These are phyloP conservation scores for Yarrowia deformans DNA, from an alignment of 805 yeast species.

Conservation along the genomic window DNA sequence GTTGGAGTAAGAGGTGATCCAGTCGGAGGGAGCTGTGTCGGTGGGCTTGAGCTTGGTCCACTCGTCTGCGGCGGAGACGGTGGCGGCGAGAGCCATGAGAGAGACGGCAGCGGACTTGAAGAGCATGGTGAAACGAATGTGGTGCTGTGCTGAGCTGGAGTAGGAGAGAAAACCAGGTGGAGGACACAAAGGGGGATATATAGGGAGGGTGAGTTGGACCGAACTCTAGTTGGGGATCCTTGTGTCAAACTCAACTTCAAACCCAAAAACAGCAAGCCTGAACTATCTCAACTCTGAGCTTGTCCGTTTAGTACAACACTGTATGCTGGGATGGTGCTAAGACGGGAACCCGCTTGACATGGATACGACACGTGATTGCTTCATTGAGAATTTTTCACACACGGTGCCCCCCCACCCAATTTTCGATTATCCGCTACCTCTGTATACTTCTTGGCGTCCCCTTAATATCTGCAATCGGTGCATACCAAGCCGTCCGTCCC, in stretches of 20 bases:
- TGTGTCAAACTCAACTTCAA: not conserved
- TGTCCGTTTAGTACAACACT: not conserved
- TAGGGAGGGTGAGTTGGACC: constrained; percentile 5
- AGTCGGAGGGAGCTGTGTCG: constrained; percentile 21
- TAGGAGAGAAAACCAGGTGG: not conserved
- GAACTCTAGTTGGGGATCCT: not conserved
- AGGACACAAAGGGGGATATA: constrained; percentile 21
- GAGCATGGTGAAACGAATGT: constrained; percentile 28
- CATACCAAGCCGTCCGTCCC: constrained; percentile 17
- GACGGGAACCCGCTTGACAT: not conserved
- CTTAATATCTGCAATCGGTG: constrained; percentile 19
- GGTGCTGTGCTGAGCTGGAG: constrained; percentile 27
- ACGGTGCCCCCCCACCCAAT: not conserved
- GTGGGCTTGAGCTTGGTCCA: constrained; percentile 37
- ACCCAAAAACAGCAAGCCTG: constrained; percentile 8
- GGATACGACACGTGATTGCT: not conserved
- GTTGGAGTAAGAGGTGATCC: constrained; percentile 33
- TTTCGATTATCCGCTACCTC: too few species aligned
- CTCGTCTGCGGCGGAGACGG: constrained; percentile 33
- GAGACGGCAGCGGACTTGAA: constrained; percentile 34
- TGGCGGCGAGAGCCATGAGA: constrained; percentile 26
- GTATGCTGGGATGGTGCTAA: not conserved
- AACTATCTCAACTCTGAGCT: constrained; percentile 18
- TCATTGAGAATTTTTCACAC: not conserved
- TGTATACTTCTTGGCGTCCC: not conserved